Base-by-base conservation (phyloP, 495 filamentous ascomycete species). In the Penicillium paxilli region DNA sequence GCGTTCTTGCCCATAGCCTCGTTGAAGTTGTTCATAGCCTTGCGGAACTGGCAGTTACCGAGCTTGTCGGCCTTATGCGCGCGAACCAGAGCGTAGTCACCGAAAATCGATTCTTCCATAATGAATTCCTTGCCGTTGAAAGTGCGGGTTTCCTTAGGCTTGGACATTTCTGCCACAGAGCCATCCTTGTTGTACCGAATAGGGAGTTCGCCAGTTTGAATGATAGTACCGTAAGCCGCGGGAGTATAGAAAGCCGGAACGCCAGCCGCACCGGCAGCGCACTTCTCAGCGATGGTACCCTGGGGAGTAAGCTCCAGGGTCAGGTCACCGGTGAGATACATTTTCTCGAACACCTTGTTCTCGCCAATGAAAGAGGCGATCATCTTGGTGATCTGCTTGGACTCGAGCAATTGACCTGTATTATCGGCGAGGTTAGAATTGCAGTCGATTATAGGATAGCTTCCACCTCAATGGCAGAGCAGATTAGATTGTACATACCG, bases 221-320 rank as follows among this genome's bases (percentile, higher is more conserved):
- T 68, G 19, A 91, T 85, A 10, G 91, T 95, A 52, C 89, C 89
- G 68, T 89, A 87, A 51, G 85, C 91, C 7, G 91, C 89, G 14
- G 91, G 91, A 1, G 91, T 95, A 66, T 91, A 96, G 71, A 96
- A 96, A 28, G 91, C 91, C 12, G 91, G 91, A 45, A 96, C 84
- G 28, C 91, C 91, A 57, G 87, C 87, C 17, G 90, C 91, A 56
- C 89, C 91, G 46, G 89, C 86, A 38, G 89, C 80, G 68, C 90
- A 92, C 42, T 90, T 82, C 71, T 96, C 91, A 32, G 91, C 91
- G 53, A 96, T 81, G 17, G 88, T 92, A 44, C 91, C 91, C 64
- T 96, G 91, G 0, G 91, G 91, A 11, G 88, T 92, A 32, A 96
- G 80, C 69, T 96, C 91, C 17, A 96, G 79, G 60, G 88, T 83